Conservation (phyloP, 225 moss, liverwort and hornwort species). For the Physcomitrium patens region DNA sequence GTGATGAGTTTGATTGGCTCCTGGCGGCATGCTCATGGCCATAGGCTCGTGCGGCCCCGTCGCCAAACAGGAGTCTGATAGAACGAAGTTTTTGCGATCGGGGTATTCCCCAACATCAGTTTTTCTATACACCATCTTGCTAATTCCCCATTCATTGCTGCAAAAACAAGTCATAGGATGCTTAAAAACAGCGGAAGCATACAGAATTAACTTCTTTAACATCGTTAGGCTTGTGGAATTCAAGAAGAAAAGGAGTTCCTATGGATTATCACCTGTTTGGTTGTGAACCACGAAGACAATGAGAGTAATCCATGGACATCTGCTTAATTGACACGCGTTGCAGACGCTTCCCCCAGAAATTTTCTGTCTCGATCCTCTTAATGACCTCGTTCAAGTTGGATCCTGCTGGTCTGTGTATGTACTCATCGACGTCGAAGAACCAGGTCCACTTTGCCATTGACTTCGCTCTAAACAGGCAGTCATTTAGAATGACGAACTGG, state of each 20-base stretch:
- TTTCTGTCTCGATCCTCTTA: background rate
- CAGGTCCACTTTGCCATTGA: slow-evolving; percentile 37
- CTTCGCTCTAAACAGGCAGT: slow-evolving; percentile 22
- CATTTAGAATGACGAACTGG: slow-evolving; percentile 29
- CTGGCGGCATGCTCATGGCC: background rate
- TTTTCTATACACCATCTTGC: too few relatives aligned
- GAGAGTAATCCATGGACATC: background rate
- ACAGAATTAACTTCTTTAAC: too few relatives aligned
- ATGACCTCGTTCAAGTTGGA: slow-evolving; percentile 5
- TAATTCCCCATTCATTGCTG: too few relatives aligned
- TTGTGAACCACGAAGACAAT: too few relatives aligned
- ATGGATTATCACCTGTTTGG: too few relatives aligned
- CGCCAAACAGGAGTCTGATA: slow-evolving; percentile 5
- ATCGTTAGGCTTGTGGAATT: too few relatives aligned
- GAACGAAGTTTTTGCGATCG: slow-evolving; percentile 19
- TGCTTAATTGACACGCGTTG: slow-evolving; percentile 5
- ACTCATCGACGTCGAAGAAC: slow-evolving; percentile 53
- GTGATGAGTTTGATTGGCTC: background rate
- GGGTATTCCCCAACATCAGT: background rate
- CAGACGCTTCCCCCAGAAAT: slow-evolving; percentile 7
- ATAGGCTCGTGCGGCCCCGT: slow-evolving; percentile 21
- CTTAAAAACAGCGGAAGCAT: too few relatives aligned
- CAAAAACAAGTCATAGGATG: too few relatives aligned
- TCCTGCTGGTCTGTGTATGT: slow-evolving; percentile 23
- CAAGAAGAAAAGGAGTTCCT: too few relatives aligned